Evolutionary conservation across 495 filamentous ascomycete genomes (phyloP), one percentile per base, ranked within the genome.

Genomic region (Choiromyces venosus): DNA sequence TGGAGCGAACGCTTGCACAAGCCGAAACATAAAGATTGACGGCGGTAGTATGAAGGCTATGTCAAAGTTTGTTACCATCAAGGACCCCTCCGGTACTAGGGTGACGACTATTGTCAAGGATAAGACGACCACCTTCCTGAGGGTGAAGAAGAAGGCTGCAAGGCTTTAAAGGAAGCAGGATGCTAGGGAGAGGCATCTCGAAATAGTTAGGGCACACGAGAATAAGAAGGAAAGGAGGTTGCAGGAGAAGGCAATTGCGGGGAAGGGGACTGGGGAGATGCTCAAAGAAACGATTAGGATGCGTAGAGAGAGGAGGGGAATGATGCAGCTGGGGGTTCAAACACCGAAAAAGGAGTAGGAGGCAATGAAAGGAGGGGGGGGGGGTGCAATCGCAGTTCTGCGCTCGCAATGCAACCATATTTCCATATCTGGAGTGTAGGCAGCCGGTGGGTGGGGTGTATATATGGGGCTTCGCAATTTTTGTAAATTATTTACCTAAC

Each of bases 1-100:
- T 16, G 94, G 94, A 1, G 93, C 93, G 5, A 98, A 97, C 86
- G 95, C 92, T 0, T 85, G 92, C 40, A 86, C 90, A 2, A 78
- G 78, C 4, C 84, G 90, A 73, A 85, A 82, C 44, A 80, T 92
- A 66, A 87, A 88, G 71, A 79, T 79, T 56, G 84, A 82, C 1
- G 65, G 76, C 18, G 74, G 70, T 52, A 68, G 40, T 73, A 39
- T n/a, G 65, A 68, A 25, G 67, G 46, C n/a, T 66, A 73, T 70
- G 69, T 77, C 69, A 68, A 75, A 76, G 76, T 73, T 76, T 65
- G 79, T 71, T 21, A 74, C 69, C 67, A 82, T 76, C 68, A 46
- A 70, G 25, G 76, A 72, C 40, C 69, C 71, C 35, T 72, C 65
- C 75, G 77, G 69, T 73, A 69, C 69, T 21, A 79, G 71, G 74